These are phyloP conservation scores for Smithsoniella earleae DNA, from an alignment of 163 green algal species.

Conservation along the genomic window DNA sequence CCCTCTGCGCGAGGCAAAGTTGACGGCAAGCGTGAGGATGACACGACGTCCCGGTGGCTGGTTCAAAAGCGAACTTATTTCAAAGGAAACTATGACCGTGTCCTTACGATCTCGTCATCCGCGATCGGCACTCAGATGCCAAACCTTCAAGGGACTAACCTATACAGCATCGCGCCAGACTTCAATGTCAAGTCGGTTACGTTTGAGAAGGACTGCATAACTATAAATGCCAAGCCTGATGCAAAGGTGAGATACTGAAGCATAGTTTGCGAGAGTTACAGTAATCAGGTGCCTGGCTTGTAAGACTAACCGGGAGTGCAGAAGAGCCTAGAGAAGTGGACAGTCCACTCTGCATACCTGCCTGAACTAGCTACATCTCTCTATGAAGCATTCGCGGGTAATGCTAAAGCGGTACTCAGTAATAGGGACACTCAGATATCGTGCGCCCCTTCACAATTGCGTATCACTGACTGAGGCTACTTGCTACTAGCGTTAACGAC, in stretches of 20 bases:
- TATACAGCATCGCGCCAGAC: slow-evolving; percentile 18
- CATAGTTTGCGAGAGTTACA: too few species aligned
- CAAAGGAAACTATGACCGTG: slow-evolving; percentile 30
- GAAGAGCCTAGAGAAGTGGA: slow-evolving; percentile 26
- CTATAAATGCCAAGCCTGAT: slow-evolving; percentile 5
- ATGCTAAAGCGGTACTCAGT: not conserved
- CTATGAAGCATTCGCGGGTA: slow-evolving; percentile 14
- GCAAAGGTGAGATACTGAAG: too few species aligned
- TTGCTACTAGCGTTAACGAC: too few species aligned
- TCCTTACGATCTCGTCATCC: slow-evolving; percentile 13
- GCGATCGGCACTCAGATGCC: slow-evolving; percentile 29
- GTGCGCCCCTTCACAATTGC: not conserved
- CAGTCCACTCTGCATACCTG: not conserved
- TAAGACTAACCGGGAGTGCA: too few species aligned
- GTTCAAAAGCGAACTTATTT: slow-evolving; percentile 27
- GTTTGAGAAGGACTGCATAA: slow-evolving; percentile 15
- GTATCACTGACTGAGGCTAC: too few species aligned
- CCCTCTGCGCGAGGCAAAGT: slow-evolving; percentile 18
- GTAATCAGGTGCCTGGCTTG: too few species aligned
- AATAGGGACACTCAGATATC: slow-evolving; percentile 18
- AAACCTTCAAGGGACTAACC: slow-evolving; percentile 30
- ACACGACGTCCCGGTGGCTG: slow-evolving; percentile 18
- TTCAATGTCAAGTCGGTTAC: slow-evolving; percentile 28
- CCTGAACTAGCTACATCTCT: slow-evolving; percentile 8
- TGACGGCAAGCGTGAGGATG: slow-evolving; percentile 25